Conservation (phyloP, 495 filamentous ascomycete species). For the Podospora tetraspora region DNA sequence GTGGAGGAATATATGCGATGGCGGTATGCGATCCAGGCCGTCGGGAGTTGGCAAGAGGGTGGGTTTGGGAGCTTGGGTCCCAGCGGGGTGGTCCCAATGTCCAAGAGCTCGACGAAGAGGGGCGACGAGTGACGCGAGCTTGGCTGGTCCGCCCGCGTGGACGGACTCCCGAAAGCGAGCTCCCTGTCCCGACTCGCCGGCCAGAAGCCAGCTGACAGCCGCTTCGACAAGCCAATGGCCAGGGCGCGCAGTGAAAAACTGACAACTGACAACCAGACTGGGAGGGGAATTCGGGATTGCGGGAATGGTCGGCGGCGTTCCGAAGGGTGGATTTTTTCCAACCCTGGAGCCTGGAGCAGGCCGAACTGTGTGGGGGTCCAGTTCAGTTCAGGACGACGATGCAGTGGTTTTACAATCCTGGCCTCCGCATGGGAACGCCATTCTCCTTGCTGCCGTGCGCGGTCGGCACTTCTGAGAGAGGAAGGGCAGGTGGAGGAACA, state of each 20-base stretch:
- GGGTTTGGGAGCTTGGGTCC: neutral
- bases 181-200: too few species aligned
- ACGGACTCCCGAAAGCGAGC: neutral
- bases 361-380: too few species aligned
- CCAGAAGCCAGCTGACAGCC: too few species aligned
- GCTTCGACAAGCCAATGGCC: neutral
- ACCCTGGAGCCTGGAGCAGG: neutral
- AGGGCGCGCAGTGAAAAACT: neutral
- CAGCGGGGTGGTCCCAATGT: neutral
- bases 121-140: neutral
- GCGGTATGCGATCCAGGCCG: neutral
- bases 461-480: neutral
- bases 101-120: neutral
- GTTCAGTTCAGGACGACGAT: too few species aligned
- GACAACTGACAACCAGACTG: neutral
- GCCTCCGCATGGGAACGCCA: neutral
- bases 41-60: neutral
- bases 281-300: neutral
- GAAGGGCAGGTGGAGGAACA: too few species aligned
- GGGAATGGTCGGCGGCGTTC: neutral
- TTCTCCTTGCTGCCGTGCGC: neutral
- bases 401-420: neutral
- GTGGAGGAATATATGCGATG: neutral
- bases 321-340: neutral
- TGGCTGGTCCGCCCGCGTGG: neutral